Conservation (phyloP, 495 filamentous ascomycete genomes). For the Peziza echinospora region DNA sequence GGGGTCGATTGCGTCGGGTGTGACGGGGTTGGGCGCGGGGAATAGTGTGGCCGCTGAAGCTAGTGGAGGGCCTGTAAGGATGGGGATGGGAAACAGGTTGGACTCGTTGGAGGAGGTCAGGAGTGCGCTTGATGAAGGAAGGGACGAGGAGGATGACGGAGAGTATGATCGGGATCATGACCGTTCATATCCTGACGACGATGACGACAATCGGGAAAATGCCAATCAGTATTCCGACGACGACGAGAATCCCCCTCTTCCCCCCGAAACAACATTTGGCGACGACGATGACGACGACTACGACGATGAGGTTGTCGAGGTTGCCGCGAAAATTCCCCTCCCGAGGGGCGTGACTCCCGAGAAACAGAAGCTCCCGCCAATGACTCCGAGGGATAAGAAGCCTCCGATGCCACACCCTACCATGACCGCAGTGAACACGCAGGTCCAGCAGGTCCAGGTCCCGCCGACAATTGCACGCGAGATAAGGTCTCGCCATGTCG, state of each 20-base stretch:
- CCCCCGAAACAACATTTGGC: background rate
- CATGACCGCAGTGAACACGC: slow-evolving; percentile 72
- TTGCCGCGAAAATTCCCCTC: no score
- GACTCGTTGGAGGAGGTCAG: slow-evolving; percentile 22
- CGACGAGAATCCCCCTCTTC: background rate
- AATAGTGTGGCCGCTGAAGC: slow-evolving; percentile 27
- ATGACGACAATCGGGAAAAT: background rate
- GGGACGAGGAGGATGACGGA: slow-evolving; percentile 6
- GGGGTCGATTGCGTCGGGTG: slow-evolving; percentile 83
- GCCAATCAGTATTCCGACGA: no score
- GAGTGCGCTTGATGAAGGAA: slow-evolving; percentile 21
- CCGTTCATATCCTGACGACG: no score
- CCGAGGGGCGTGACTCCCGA: no score
- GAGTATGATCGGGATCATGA: no score
- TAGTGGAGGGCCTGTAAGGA: slow-evolving; percentile 5
- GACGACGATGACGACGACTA: slow-evolving; percentile 6
- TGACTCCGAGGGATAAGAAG: slow-evolving; percentile 31
- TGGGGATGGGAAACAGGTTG: slow-evolving; percentile 1
- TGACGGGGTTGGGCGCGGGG: slow-evolving; percentile 46
- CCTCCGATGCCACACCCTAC: slow-evolving; percentile 38
- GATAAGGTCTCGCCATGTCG: slow-evolving; percentile 29
- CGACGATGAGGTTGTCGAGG: slow-evolving; percentile 7
- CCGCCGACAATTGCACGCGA: slow-evolving; percentile 74
- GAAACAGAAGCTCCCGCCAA: slow-evolving; percentile 24
- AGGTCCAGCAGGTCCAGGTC: slow-evolving; percentile 69